These are phyloP conservation scores for Trichoderma sp. DNA, from an alignment of 2,329 filamentous ascomycete genomes.

Conservation along the genomic window DNA sequence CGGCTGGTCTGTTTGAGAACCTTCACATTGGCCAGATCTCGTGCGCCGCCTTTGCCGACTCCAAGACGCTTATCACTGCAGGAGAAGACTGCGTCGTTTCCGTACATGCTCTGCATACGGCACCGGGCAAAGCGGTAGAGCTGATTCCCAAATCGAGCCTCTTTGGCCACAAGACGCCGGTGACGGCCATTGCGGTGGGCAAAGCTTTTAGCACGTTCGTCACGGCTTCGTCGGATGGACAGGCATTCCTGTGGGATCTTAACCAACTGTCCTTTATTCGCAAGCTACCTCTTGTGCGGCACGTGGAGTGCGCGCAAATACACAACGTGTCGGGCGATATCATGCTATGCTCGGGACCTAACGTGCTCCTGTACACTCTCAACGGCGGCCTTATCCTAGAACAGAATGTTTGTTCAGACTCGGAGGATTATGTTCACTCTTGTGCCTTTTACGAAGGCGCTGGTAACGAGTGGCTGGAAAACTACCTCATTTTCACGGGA, in stretches of 20 bases:
- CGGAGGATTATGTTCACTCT: slow-evolving; percentile 75
- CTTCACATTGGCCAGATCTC: slow-evolving; percentile 90
- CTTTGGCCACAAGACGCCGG: slow-evolving; percentile 85
- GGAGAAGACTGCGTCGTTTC: slow-evolving; percentile 91
- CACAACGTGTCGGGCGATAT: slow-evolving; percentile 93
- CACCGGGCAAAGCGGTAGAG: slow-evolving; percentile 70
- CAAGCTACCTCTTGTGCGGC: slow-evolving; percentile 61
- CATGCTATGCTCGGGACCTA: slow-evolving; percentile 75
- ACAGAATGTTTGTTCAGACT: slow-evolving; percentile 71
- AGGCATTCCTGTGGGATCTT: slow-evolving; percentile 89
- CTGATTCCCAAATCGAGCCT: slow-evolving; percentile 76
- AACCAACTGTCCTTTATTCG: slow-evolving; percentile 87
- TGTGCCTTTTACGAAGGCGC: slow-evolving; percentile 93
- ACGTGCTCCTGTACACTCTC: slow-evolving; percentile 78
- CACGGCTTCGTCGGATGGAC: slow-evolving; percentile 78
- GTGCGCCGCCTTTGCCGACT: slow-evolving; percentile 80
- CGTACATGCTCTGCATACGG: slow-evolving; percentile 71
- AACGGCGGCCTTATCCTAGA: slow-evolving; percentile 84
- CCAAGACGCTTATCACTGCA: slow-evolving; percentile 85
- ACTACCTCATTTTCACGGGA: slow-evolving; percentile 83
- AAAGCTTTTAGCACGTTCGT: slow-evolving; percentile 87
- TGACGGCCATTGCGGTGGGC: slow-evolving; percentile 80
- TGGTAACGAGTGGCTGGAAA: slow-evolving; percentile 88
- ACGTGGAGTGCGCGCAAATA: slow-evolving; percentile 74
- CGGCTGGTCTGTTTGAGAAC: slow-evolving; percentile 89